Percentiles rank a stretch among this genome's conserved stretches.
Conservation (phyloP, 805 yeast genomes). For the Spathaspora gorwiae region DNA sequence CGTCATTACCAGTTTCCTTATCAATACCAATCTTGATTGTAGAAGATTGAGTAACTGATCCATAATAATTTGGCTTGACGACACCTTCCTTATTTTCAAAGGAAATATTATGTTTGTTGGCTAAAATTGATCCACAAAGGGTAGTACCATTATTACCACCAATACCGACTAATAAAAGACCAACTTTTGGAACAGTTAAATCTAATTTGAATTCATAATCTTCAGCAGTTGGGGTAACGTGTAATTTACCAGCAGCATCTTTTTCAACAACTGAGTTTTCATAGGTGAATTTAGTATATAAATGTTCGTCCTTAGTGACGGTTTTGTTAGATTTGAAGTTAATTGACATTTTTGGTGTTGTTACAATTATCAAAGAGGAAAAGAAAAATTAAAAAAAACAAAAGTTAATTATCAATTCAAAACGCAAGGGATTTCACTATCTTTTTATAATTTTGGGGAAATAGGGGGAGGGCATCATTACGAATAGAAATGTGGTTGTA, state of each 20-base stretch:
- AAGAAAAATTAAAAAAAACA: not conserved
- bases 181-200: conserved; percentile 75
- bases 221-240: conserved; percentile 65
- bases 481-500: not conserved
- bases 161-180: conserved; percentile 85
- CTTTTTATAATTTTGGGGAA: not conserved
- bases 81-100: conserved; percentile 82
- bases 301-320: conserved; percentile 44
- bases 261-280: conserved; percentile 71
- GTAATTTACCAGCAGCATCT: conserved; percentile 45
- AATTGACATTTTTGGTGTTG: conserved; percentile 21
- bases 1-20: conserved; percentile 64
- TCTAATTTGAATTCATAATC: conserved; percentile 86
- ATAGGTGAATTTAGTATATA: conserved; percentile 61
- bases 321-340: conserved; percentile 55
- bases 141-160: conserved; percentile 98
- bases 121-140: conserved; percentile 75
- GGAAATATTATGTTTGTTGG: conserved; percentile 72
- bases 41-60: conserved; percentile 91
- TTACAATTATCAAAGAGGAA: not conserved
- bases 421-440: too few species aligned
- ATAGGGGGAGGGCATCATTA: not conserved
- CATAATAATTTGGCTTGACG: conserved; percentile 75
- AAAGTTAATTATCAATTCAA: not conserved
- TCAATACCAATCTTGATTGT: conserved; percentile 89